Conservation (phyloP, 768 basidiomycete genomes). For the Coprinopsis cinerea region DNA sequence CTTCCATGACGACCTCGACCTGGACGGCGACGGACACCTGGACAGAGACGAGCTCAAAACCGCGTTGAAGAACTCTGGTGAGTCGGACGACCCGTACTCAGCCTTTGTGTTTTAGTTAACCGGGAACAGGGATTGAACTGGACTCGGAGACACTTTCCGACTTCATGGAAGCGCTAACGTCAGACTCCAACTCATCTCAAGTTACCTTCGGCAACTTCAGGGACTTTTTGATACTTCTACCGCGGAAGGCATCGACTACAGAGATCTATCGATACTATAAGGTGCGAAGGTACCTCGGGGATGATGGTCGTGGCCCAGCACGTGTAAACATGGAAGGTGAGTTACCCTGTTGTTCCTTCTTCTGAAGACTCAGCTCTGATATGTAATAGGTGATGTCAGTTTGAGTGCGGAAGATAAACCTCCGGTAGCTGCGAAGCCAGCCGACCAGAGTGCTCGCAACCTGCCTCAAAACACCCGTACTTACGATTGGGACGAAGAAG, state of each 20-base stretch:
- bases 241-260: slow-evolving; percentile 69
- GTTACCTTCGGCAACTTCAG: slow-evolving; percentile 84
- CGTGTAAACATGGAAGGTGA: slow-evolving; percentile 88
- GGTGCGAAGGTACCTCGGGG: slow-evolving; percentile 58
- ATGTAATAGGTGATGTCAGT: slow-evolving; percentile 62
- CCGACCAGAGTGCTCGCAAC: slow-evolving; percentile 8
- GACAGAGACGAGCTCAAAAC: slow-evolving; percentile 44
- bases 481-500: slow-evolving; percentile 28
- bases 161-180: slow-evolving; percentile 74
- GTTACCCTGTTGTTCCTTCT: slow-evolving; percentile 12
- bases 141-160: slow-evolving; percentile 67
- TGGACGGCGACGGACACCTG: slow-evolving; percentile 81
- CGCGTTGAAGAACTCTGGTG: slow-evolving; percentile 66
- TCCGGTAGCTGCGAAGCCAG: slow-evolving; percentile 25
- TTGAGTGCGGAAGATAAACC: slow-evolving; percentile 73
- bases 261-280: slow-evolving; percentile 88
- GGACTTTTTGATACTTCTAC: slow-evolving; percentile 83
- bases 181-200: slow-evolving; percentile 58
- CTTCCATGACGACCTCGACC: slow-evolving; percentile 86
- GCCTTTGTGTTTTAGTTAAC: background rate
- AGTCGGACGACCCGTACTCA: too few relatives aligned
- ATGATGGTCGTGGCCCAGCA: slow-evolving; percentile 73
- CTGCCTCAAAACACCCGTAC: slow-evolving; percentile 10
- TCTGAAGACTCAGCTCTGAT: background rate
- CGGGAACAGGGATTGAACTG: slow-evolving; percentile 59